A percentile compares a stretch with the other conserved stretches of the same genome.
Conservation (phyloP, 2,329 filamentous ascomycete species). For the Sclerotinia subarctica region DNA sequence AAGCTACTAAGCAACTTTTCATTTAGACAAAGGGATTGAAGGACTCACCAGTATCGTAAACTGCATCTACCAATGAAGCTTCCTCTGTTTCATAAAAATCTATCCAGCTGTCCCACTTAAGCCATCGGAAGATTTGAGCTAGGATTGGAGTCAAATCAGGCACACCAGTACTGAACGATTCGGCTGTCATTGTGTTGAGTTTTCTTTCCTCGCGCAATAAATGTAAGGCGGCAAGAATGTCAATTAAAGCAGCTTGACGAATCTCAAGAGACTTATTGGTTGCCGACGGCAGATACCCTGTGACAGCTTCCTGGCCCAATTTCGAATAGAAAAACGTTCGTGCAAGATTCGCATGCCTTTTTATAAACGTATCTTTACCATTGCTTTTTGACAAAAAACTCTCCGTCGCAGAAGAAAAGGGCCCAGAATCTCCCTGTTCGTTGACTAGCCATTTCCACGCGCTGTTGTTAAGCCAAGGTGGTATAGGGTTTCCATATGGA, state of each 20-base stretch:
- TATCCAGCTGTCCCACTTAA: constrained; percentile 68
- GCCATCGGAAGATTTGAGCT: constrained; percentile 77
- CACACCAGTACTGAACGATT: constrained; percentile 45
- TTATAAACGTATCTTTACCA: constrained; percentile 54
- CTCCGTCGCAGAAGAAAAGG: constrained; percentile 27
- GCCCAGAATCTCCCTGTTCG: constrained; percentile 43
- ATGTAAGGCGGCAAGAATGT: constrained; percentile 75
- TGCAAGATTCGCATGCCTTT: constrained; percentile 55
- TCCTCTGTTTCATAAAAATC: constrained; percentile 61
- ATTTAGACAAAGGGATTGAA: background rate
- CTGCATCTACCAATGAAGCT: constrained; percentile 49
- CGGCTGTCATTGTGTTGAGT: constrained; percentile 60
- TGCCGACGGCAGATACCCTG: constrained; percentile 65
- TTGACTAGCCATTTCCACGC: constrained; percentile 73
- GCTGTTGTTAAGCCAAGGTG: constrained; percentile 57
- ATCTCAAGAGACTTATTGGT: constrained; percentile 50
- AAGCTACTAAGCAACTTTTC: background rate
- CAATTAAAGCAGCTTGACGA: constrained; percentile 59
- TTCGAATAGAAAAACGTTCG: constrained; percentile 62
- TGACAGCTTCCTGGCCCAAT: constrained; percentile 47
- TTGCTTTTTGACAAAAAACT: constrained; percentile 34
- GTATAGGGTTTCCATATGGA: constrained; percentile 37
- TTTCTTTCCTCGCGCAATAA: constrained; percentile 88
- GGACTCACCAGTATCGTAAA: constrained; percentile 51
- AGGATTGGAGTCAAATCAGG: constrained; percentile 67